Evolutionary conservation across 1,139 yeast species (phyloP).

Genomic region (Debaryomycetaceae sp.): DNA sequence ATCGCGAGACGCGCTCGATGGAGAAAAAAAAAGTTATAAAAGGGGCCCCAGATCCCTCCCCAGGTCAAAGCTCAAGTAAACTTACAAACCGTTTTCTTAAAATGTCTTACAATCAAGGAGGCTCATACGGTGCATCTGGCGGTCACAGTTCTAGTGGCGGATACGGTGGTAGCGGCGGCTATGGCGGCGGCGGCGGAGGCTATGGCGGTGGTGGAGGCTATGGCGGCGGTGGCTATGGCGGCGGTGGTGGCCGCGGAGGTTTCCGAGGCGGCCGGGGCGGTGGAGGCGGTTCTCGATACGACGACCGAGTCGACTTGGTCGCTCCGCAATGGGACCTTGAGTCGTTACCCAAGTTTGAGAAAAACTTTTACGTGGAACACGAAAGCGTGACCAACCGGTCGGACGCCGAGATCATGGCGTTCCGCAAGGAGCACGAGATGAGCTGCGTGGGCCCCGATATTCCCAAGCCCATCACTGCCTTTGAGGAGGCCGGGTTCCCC

Average conservation of each 20-base stretch:
- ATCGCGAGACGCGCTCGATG: not conserved
- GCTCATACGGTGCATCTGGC: slow-evolving; percentile 9
- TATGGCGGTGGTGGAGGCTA: slow-evolving; percentile 20
- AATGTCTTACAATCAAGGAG: slow-evolving; percentile 18
- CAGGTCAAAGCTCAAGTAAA: not conserved
- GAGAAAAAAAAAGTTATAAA: too few relatives aligned
- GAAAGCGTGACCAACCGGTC: slow-evolving; percentile 66
- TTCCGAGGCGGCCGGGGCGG: slow-evolving; percentile 26
- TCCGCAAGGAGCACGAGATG: slow-evolving; percentile 83
- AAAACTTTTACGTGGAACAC: slow-evolving; percentile 86
- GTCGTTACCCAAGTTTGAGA: slow-evolving; percentile 79
- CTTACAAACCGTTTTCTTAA: not conserved
- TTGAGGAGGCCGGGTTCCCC: slow-evolving; percentile 97
- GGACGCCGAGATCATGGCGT: slow-evolving; percentile 57
- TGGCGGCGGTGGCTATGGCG: slow-evolving; percentile 20
- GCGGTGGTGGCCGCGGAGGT: slow-evolving; percentile 19
- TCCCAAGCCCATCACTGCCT: slow-evolving; percentile 87
- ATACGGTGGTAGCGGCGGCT: slow-evolving; percentile 16
- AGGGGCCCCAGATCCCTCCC: not conserved
- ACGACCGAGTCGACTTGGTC: slow-evolving; percentile 45
- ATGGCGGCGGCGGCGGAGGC: slow-evolving; percentile 18
- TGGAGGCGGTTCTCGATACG: slow-evolving; percentile 13
- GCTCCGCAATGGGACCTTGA: slow-evolving; percentile 75
- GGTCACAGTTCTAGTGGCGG: slow-evolving; percentile 14
- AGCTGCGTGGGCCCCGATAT: slow-evolving; percentile 71